Evolutionary conservation across 225 moss, liverwort and hornwort species (phyloP).

Genomic region (Pseudisothecium myosuroides): DNA sequence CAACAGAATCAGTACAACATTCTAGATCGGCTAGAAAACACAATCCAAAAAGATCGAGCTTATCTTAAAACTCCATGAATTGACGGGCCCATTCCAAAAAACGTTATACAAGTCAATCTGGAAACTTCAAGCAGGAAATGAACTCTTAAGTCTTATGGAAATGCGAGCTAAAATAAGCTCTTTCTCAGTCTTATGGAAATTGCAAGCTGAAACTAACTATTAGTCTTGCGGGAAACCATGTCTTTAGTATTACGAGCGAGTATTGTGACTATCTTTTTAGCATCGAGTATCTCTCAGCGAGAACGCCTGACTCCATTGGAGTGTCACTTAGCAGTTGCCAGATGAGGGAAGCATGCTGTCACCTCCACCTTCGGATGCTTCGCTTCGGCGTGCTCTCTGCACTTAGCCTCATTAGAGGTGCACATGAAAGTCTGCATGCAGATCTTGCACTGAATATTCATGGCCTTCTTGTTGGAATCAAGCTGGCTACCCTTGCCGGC

Average conservation of each 20-base stretch:
- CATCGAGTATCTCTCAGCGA: neutral
- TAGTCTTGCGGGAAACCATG: slow-evolving; percentile 15
- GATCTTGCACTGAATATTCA: slow-evolving; percentile 97
- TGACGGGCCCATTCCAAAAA: slow-evolving; percentile 18
- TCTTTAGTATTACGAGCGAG: slow-evolving; percentile 10
- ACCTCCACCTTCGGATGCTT: slow-evolving; percentile 90
- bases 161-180: slow-evolving; percentile 22
- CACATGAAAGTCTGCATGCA: slow-evolving; percentile 99
- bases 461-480: slow-evolving; percentile 97
- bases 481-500: slow-evolving; percentile 82
- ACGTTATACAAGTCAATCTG: slow-evolving; percentile 31
- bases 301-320: neutral
- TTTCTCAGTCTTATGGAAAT: slow-evolving; percentile 24
- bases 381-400: slow-evolving; percentile 97
- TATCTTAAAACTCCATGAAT: slow-evolving; percentile 19
- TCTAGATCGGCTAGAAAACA: slow-evolving; percentile 5
- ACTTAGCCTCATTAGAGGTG: slow-evolving; percentile 97
- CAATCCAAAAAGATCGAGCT: slow-evolving; percentile 7
- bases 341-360: slow-evolving; percentile 78
- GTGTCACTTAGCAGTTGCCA: slow-evolving; percentile 5
- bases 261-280: slow-evolving; percentile 29
- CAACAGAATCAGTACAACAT: slow-evolving; percentile 14
- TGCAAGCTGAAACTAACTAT: slow-evolving; percentile 20
- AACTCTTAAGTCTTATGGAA: slow-evolving; percentile 23
- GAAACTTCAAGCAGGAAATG: slow-evolving; percentile 20